Percentiles rank a stretch among this genome's conserved stretches.
Evolutionary conservation across 306 rosid species (phyloP).

Genomic region (Carpinus fangiana): DNA sequence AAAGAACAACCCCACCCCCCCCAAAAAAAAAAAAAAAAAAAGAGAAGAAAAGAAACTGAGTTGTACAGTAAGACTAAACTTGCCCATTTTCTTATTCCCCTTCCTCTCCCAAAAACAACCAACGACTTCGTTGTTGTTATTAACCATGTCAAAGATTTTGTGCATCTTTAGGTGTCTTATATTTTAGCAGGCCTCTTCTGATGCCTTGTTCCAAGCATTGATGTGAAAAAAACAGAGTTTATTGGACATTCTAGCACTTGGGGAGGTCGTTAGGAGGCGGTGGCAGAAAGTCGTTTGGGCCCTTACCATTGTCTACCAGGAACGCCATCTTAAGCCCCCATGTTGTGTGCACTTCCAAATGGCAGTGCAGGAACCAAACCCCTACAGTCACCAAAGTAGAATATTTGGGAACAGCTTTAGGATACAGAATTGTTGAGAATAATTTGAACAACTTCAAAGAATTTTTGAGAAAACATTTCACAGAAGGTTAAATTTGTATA

Average conservation of each 20-base stretch:
- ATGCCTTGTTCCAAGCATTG: not conserved
- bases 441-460: not conserved
- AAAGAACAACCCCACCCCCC: not conserved
- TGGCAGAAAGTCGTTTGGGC: constrained; percentile 42
- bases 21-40: not conserved
- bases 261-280: constrained; percentile 74
- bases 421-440: not conserved
- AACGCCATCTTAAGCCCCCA: constrained; percentile 90
- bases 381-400: constrained; percentile 38
- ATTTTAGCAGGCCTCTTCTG: not conserved
- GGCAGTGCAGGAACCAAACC: constrained; percentile 81
- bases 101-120: not conserved
- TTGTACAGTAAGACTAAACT: not conserved
- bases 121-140: not conserved
- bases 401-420: not conserved
- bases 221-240: not conserved
- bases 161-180: not conserved
- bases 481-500: not conserved
- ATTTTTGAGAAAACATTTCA: not conserved
- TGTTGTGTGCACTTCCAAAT: constrained; percentile 79
- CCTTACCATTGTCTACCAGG: constrained; percentile 62
- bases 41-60: constrained; percentile 23
- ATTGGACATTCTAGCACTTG: constrained; percentile 42
- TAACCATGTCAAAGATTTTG: not conserved
- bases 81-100: not conserved